phyloP scores from a whole-genome alignment of 768 basidiomycete species.

The Sutorius australiensis region DNA sequence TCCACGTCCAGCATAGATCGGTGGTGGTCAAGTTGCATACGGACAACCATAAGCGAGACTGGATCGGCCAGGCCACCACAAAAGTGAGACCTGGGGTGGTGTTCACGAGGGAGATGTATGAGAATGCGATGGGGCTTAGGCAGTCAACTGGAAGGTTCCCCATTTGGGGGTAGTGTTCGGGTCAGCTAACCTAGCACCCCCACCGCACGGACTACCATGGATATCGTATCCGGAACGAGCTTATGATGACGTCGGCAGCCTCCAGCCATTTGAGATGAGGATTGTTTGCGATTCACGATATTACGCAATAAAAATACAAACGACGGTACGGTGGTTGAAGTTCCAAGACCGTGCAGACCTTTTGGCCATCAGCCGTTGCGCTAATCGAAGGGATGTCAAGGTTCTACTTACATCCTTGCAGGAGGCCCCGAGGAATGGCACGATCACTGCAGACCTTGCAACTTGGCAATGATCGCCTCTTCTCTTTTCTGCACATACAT shows the following conservation, averaged over 20 bases:
- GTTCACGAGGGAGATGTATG: slow-evolving; percentile 59
- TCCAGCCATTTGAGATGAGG: not conserved
- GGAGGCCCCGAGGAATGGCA: not conserved
- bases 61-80: slow-evolving; percentile 48
- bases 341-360: not conserved
- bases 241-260: not conserved
- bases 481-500: slow-evolving; percentile 47
- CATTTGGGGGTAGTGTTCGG: not conserved
- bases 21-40: slow-evolving; percentile 76
- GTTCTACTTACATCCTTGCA: slow-evolving; percentile 7
- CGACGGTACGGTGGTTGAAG: not conserved
- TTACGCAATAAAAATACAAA: slow-evolving; percentile 18
- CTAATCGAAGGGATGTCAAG: not conserved
- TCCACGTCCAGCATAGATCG: slow-evolving; percentile 64
- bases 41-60: slow-evolving; percentile 57
- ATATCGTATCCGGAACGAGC: not conserved
- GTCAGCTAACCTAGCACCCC: not conserved
- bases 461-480: slow-evolving; percentile 44
- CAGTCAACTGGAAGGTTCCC: slow-evolving; percentile 18
- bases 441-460: slow-evolving; percentile 40
- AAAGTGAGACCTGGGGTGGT: slow-evolving; percentile 45
- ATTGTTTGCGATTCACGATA: not conserved
- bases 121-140: slow-evolving; percentile 43
- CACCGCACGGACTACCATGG: not conserved
- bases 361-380: slow-evolving; percentile 3